Conservation (phyloP, 495 filamentous ascomycete species). For the Neurospora sp. region DNA sequence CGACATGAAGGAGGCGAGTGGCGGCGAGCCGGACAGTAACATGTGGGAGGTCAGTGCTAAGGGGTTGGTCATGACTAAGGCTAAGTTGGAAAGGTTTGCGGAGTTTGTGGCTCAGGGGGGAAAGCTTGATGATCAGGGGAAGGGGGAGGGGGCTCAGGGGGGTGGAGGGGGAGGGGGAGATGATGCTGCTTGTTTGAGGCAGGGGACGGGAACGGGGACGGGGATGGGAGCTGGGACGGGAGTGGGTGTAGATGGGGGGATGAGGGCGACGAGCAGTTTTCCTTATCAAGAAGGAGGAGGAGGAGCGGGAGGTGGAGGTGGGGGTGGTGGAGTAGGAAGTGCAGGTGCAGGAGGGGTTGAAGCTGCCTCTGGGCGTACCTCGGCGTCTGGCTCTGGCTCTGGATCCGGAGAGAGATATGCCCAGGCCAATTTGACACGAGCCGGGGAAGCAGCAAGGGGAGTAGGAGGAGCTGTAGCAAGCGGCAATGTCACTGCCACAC, state of each 20-base stretch:
- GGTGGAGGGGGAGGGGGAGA: neutral
- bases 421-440: neutral
- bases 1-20: neutral
- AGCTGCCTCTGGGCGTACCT: neutral
- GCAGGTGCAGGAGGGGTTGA: neutral
- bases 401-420: neutral
- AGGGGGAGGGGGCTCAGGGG: neutral
- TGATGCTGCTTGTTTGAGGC: neutral
- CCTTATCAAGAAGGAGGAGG: neutral
- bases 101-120: slow-evolving; percentile 17
- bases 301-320: neutral
- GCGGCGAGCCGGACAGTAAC: slow-evolving; percentile 4
- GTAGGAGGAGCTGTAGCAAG: neutral
- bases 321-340: neutral
- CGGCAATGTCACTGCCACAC: neutral
- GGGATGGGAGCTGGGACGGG: neutral
- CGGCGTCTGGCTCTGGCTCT: neutral
- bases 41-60: slow-evolving; percentile 21
- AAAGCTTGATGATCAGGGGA: neutral
- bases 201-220: neutral
- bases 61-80: slow-evolving; percentile 19
- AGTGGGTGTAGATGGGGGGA: neutral
- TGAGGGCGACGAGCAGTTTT: neutral
- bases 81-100: slow-evolving; percentile 22
- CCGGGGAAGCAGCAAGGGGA: too few relatives aligned